Percentiles rank a stretch among this genome's conserved stretches.
These are phyloP conservation scores for Tulasnella sp. DNA, from an alignment of 768 basidiomycete species.

Conservation along the genomic window DNA sequence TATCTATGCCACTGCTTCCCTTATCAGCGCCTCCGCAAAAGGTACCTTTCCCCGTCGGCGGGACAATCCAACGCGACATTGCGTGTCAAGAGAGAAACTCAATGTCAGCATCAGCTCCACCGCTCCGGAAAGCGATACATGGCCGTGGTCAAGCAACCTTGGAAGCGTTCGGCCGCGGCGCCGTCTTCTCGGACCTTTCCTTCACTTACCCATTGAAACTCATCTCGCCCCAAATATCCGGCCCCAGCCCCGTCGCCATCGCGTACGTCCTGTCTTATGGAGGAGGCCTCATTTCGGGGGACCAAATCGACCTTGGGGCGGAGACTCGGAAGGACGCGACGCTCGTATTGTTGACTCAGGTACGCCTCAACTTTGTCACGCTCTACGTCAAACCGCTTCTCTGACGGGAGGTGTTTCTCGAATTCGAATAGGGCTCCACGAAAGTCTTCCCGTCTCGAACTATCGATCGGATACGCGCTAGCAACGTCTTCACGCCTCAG, in stretches of 20 bases:
- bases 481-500: neutral
- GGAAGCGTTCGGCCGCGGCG: conserved; percentile 36
- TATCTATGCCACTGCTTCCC: neutral
- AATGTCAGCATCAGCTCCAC: neutral
- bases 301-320: conserved; percentile 53
- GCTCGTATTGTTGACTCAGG: conserved; percentile 79
- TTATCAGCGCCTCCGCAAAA: neutral
- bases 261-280: conserved; percentile 82
- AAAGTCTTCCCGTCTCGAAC: conserved; percentile 75
- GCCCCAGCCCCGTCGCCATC: conserved; percentile 42
- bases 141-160: conserved; percentile 17
- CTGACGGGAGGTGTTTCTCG: neutral
- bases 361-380: conserved; percentile 29
- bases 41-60: neutral
- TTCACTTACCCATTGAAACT: conserved; percentile 84
- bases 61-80: neutral
- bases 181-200: conserved; percentile 60
- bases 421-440: conserved; percentile 58
- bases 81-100: neutral
- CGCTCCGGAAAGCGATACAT: conserved; percentile 7
- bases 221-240: conserved; percentile 50
- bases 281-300: conserved; percentile 83
- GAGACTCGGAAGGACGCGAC: conserved; percentile 43
- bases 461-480: neutral
- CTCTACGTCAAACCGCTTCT: too few species aligned